Evolutionary conservation across 805 yeast genomes (phyloP).

Genomic region (Metschnikowia koreensis): DNA sequence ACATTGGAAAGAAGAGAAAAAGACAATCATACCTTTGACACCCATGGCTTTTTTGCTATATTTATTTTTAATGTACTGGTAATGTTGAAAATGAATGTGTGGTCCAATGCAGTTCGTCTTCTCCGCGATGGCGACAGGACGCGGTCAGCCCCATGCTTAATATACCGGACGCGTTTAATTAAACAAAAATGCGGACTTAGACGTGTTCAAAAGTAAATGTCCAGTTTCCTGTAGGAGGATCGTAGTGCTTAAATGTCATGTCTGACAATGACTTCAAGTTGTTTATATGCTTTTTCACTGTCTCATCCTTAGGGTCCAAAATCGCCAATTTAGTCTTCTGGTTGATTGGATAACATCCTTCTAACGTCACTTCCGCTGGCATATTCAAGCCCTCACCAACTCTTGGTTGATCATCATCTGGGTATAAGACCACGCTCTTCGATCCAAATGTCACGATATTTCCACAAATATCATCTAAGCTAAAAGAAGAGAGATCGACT

Average conservation of each 20-base stretch:
- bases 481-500: slow-evolving; percentile 74
- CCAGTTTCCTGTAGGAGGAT: slow-evolving; percentile 73
- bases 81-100: not conserved
- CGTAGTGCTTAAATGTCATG: slow-evolving; percentile 71
- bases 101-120: not conserved
- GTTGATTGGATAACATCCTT: slow-evolving; percentile 77
- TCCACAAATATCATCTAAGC: slow-evolving; percentile 63
- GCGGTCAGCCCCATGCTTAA: not conserved
- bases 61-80: not conserved
- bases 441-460: slow-evolving; percentile 59
- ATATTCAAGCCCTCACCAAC: slow-evolving; percentile 82
- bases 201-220: slow-evolving; percentile 49
- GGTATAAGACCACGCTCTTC: slow-evolving; percentile 67
- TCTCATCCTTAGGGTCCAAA: slow-evolving; percentile 72
- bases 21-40: slow-evolving; percentile 18
- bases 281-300: slow-evolving; percentile 65
- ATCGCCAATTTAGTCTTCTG: slow-evolving; percentile 70
- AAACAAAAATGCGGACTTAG: not conserved
- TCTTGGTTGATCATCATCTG: slow-evolving; percentile 51
- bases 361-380: slow-evolving; percentile 68
- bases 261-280: slow-evolving; percentile 60
- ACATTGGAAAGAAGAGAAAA: not conserved
- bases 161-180: slow-evolving; percentile 14
- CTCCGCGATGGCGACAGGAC: slow-evolving; percentile 6
- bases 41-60: slow-evolving; percentile 11